These are phyloP conservation scores for Colletotrichum cereale DNA, from an alignment of 2,329 filamentous ascomycete species.

Conservation along the genomic window DNA sequence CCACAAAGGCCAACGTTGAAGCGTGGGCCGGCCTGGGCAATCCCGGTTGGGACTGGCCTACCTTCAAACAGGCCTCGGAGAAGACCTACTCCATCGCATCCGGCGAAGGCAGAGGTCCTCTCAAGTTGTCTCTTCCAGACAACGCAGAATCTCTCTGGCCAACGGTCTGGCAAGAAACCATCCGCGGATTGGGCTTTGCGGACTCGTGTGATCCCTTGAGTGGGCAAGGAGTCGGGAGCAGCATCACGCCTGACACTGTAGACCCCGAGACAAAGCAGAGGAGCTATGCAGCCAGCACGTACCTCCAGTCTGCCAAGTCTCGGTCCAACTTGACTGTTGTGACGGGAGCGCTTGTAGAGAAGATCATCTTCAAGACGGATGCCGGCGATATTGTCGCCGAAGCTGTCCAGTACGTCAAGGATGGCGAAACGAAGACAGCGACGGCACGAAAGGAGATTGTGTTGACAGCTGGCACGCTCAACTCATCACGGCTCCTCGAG, in stretches of 20 bases:
- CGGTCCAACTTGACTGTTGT: slow-evolving; percentile 45
- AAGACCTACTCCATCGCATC: slow-evolving; percentile 33
- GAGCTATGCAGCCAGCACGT: slow-evolving; percentile 44
- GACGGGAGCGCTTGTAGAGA: slow-evolving; percentile 43
- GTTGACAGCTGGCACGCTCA: slow-evolving; percentile 56
- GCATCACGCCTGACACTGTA: slow-evolving; percentile 42
- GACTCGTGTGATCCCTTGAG: slow-evolving; percentile 42
- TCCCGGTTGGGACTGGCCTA: slow-evolving; percentile 45
- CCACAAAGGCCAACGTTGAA: slow-evolving; percentile 44
- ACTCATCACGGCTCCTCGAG: slow-evolving; percentile 58
- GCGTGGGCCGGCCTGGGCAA: slow-evolving; percentile 47
- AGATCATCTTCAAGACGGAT: slow-evolving; percentile 43
- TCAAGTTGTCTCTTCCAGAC: slow-evolving; percentile 41
- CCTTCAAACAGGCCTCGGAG: slow-evolving; percentile 38
- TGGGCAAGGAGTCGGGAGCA: slow-evolving; percentile 41
- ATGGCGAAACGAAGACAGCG: slow-evolving; percentile 39
- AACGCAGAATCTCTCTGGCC: slow-evolving; percentile 38
- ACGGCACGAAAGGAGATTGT: slow-evolving; percentile 55
- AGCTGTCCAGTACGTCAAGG: slow-evolving; percentile 42
- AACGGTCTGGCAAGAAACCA: slow-evolving; percentile 42
- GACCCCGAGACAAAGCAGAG: slow-evolving; percentile 44
- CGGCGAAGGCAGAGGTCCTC: slow-evolving; percentile 27
- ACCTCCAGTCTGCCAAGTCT: slow-evolving; percentile 41
- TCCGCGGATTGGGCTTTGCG: slow-evolving; percentile 41
- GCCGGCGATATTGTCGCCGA: slow-evolving; percentile 39